Evolutionary conservation across 768 basidiomycete genomes (phyloP).

Genomic region (Clathrus columnatus): DNA sequence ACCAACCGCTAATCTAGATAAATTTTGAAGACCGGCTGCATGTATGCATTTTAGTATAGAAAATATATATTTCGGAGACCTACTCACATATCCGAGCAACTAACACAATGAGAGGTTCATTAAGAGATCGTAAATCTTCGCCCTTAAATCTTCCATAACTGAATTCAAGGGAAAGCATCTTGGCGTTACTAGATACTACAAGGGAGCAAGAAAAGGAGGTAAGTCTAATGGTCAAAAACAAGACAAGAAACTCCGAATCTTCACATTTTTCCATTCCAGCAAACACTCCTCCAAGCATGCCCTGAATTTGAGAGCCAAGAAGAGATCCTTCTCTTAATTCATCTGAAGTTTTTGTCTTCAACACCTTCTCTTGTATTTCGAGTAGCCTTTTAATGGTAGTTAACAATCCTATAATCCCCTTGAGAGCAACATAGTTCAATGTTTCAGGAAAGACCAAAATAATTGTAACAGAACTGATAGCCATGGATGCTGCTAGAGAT

Average conservation of each 20-base stretch:
- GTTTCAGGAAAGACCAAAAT: slow-evolving; percentile 46
- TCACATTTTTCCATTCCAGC: slow-evolving; percentile 22
- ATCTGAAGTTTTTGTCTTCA: slow-evolving; percentile 12
- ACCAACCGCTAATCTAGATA: slow-evolving; percentile 21
- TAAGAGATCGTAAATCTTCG: slow-evolving; percentile 30
- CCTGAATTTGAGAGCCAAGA: slow-evolving; percentile 16
- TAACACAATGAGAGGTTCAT: slow-evolving; percentile 27
- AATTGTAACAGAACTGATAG: slow-evolving; percentile 37
- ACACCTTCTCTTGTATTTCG: slow-evolving; percentile 24
- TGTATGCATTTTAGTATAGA: background rate
- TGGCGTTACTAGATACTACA: slow-evolving; percentile 26
- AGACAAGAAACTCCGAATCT: slow-evolving; percentile 9
- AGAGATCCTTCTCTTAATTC: slow-evolving; percentile 18
- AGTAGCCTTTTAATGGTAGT: slow-evolving; percentile 23
- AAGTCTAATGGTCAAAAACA: background rate
- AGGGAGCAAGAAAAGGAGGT: background rate
- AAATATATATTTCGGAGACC: background rate
- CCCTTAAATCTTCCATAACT: slow-evolving; percentile 38
- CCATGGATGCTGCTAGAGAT: slow-evolving; percentile 38
- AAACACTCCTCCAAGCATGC: slow-evolving; percentile 17
- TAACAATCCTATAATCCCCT: slow-evolving; percentile 23
- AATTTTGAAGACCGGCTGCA: slow-evolving; percentile 27
- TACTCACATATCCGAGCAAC: slow-evolving; percentile 30
- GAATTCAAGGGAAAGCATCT: slow-evolving; percentile 34
- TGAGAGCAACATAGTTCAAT: slow-evolving; percentile 34